A percentile compares a stretch with the other conserved stretches of the same genome.
These are phyloP conservation scores for Fusarium transvaalense DNA, from an alignment of 2,329 filamentous ascomycete genomes.

Conservation along the genomic window DNA sequence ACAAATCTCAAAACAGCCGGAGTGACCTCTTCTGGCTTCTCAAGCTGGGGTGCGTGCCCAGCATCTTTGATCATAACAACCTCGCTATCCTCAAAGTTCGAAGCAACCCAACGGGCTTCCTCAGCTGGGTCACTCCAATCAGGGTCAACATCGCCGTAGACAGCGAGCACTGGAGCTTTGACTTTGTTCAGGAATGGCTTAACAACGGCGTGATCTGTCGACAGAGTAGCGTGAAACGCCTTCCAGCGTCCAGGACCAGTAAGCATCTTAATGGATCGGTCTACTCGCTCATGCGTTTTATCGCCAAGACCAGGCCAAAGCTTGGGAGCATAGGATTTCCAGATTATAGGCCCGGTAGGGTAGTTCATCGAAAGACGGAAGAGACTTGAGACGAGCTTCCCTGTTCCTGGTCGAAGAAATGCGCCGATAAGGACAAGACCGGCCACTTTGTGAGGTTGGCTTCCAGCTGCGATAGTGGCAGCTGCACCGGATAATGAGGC, in stretches of 20 bases:
- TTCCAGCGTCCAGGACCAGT: conserved; percentile 29
- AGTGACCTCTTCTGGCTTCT: conserved; percentile 19
- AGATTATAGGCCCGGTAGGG: conserved; percentile 14
- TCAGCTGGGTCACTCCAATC: conserved; percentile 33
- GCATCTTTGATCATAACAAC: conserved; percentile 19
- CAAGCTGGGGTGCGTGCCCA: conserved; percentile 30
- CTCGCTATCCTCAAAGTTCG: conserved; percentile 14
- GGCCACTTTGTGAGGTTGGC: conserved; percentile 23
- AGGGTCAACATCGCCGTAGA: conserved; percentile 35
- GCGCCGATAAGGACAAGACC: conserved; percentile 21
- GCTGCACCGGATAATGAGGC: conserved; percentile 26
- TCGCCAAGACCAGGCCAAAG: conserved; percentile 34
- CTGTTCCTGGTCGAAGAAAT: conserved; percentile 20
- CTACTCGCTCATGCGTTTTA: conserved; percentile 20
- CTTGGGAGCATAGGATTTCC: conserved; percentile 23
- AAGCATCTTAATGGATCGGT: conserved; percentile 15
- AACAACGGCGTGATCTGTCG: conserved; percentile 23
- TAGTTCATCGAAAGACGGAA: conserved; percentile 1
- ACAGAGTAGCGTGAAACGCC: conserved; percentile 32
- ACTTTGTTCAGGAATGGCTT: conserved; percentile 24
- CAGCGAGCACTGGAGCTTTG: conserved; percentile 29
- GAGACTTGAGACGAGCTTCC: conserved; percentile 1
- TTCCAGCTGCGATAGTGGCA: conserved; percentile 29
- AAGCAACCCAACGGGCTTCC: conserved; percentile 28
- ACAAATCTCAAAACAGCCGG: conserved; percentile 22